Conservation (phyloP, 23 red algal genomes). For the Gracilaria gracilis region DNA sequence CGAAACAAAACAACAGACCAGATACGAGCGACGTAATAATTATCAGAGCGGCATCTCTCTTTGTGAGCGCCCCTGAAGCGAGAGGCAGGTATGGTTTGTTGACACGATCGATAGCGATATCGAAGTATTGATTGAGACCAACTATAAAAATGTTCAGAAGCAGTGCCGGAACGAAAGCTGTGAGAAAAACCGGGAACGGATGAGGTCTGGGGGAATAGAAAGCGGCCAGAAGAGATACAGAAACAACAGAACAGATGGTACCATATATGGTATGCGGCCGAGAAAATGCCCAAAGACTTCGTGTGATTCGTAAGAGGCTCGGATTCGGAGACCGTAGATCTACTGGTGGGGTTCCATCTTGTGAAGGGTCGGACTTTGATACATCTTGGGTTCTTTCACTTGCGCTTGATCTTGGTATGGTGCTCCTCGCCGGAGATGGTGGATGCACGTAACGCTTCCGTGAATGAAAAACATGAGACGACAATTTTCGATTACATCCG, state of each 20-base stretch:
- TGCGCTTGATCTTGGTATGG: not conserved
- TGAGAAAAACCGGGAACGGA: constrained; percentile 43
- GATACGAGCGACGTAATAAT: constrained; percentile 40
- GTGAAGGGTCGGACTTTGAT: not conserved
- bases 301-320: constrained; percentile 32
- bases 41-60: constrained; percentile 49
- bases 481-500: not conserved
- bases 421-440: not conserved
- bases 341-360: not conserved
- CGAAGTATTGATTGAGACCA: constrained; percentile 94
- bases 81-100: constrained; percentile 98
- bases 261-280: constrained; percentile 93
- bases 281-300: constrained; percentile 75
- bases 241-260: constrained; percentile 73
- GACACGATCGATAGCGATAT: constrained; percentile 84
- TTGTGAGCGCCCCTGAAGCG: constrained; percentile 80
- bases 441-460: not conserved
- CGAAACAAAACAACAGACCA: constrained; percentile 63
- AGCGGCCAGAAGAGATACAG: constrained; percentile 68
- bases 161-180: constrained; percentile 76
- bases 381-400: not conserved
- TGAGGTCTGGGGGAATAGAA: constrained; percentile 17
- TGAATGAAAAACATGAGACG: not conserved
- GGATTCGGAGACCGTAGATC: constrained; percentile 3
- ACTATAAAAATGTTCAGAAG: constrained; percentile 95